Percentiles rank a stretch among this genome's conserved stretches.
Conservation (phyloP, 306 rosid genomes). For the Corylus americana region DNA sequence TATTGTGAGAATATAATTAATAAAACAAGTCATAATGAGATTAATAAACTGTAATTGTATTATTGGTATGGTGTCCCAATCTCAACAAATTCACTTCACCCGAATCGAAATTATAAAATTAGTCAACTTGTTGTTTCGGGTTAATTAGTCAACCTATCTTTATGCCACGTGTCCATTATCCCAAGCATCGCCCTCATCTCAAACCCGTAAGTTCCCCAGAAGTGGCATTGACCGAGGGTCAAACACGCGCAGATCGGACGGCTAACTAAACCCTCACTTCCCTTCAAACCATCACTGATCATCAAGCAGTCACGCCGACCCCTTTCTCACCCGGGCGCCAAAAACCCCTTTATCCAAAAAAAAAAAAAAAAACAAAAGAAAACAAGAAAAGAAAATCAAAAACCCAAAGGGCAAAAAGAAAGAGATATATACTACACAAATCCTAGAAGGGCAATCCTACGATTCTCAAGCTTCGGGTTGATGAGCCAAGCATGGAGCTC, state of each 20-base stretch:
- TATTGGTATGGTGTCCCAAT: no score
- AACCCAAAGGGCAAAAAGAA: slow-evolving; percentile 17
- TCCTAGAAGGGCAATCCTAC: slow-evolving; percentile 37
- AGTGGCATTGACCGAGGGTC: slow-evolving; percentile 35
- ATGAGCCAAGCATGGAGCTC: slow-evolving; percentile 74
- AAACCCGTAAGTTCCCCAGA: neutral
- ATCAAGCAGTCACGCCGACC: slow-evolving; percentile 24
- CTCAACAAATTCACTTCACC: no score
- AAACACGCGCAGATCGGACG: slow-evolving; percentile 40
- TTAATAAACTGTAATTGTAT: no score
- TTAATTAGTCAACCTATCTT: no score
- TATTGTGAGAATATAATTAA: no score
- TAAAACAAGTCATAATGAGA: no score
- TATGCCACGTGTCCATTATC: neutral
- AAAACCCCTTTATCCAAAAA: slow-evolving; percentile 55
- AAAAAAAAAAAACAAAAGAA: slow-evolving; percentile 3
- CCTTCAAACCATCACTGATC: slow-evolving; percentile 12
- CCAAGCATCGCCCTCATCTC: neutral
- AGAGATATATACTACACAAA: slow-evolving; percentile 20
- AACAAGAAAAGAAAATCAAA: slow-evolving; percentile 9
- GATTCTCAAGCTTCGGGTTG: neutral
- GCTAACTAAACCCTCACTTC: neutral
- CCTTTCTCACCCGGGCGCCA: slow-evolving; percentile 74
- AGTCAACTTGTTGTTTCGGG: no score
- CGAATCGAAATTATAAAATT: no score